These are phyloP conservation scores for Rubroboletus satanas DNA, from an alignment of 768 basidiomycete genomes.

Conservation along the genomic window DNA sequence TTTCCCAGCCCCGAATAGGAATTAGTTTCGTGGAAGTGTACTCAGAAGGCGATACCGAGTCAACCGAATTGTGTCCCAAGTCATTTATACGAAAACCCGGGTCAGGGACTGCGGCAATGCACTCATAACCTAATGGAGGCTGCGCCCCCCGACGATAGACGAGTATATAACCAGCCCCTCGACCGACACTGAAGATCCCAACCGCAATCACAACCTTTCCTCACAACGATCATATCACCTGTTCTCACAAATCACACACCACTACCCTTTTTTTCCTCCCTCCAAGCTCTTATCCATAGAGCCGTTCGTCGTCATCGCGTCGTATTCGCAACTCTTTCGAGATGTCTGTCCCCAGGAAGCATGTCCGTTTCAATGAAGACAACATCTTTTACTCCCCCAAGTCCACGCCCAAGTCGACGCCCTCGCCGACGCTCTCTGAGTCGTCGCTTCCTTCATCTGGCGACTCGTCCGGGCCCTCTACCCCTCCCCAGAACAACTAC, in stretches of 20 bases:
- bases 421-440: conserved; percentile 27
- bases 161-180: conserved; percentile 15
- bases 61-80: conserved; percentile 10
- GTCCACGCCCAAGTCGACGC: conserved; percentile 16
- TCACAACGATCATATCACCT: conserved; percentile 9
- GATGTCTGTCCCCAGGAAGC: conserved; percentile 24
- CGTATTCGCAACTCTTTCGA: not conserved
- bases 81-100: conserved; percentile 3
- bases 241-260: conserved; percentile 18
- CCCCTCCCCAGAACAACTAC: conserved; percentile 28
- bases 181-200: not conserved
- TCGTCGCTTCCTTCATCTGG: conserved; percentile 31
- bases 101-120: conserved; percentile 27
- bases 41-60: conserved; percentile 16
- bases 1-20: conserved; percentile 13
- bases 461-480: conserved; percentile 27
- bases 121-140: conserved; percentile 21
- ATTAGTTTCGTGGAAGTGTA: conserved; percentile 12
- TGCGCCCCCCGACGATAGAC: conserved; percentile 23
- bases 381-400: conserved; percentile 28
- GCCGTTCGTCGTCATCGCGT: conserved; percentile 10
- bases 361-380: conserved; percentile 32
- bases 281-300: conserved; percentile 13
- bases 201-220: conserved; percentile 1
- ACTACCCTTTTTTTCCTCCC: conserved; percentile 6